phyloP scores from a whole-genome alignment of 176 grass and related monocot species.

The Urochloa ruziziensis region DNA sequence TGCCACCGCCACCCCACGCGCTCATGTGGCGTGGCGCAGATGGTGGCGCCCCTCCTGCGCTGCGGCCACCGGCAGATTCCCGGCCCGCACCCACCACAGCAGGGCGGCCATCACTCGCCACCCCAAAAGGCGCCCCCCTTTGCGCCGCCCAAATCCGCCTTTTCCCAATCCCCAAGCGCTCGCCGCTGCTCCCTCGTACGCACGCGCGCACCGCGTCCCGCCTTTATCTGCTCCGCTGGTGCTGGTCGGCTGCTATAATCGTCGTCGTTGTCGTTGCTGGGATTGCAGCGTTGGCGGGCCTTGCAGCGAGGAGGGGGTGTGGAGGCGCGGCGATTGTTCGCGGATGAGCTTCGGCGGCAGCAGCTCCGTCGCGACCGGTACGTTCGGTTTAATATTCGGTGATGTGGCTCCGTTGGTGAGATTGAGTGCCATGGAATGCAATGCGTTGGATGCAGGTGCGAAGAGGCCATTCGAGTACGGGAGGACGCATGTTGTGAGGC shows the following conservation, averaged over 20 bases:
- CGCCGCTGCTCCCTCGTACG: slow-evolving; percentile 37
- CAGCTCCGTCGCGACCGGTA: slow-evolving; percentile 44
- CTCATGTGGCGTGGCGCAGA: slow-evolving; percentile 35
- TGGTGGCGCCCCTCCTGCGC: not conserved
- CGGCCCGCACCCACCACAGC: not conserved
- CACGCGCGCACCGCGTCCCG: not conserved
- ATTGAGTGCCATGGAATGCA: not conserved
- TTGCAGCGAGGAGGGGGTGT: slow-evolving; percentile 28
- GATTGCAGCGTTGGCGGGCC: slow-evolving; percentile 37
- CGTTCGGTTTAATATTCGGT: not conserved
- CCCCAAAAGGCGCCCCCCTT: slow-evolving; percentile 33
- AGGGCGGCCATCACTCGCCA: not conserved
- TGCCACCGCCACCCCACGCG: slow-evolving; percentile 23
- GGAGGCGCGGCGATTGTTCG: slow-evolving; percentile 33
- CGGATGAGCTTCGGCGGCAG: slow-evolving; percentile 61
- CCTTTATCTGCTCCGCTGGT: slow-evolving; percentile 33
- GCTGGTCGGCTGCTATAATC: not conserved
- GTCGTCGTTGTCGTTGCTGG: not conserved
- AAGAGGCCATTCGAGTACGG: slow-evolving; percentile 89
- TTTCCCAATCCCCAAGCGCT: slow-evolving; percentile 15
- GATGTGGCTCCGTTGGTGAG: not conserved
- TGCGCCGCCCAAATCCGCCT: slow-evolving; percentile 46
- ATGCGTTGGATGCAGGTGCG: slow-evolving; percentile 53
- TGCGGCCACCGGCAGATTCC: slow-evolving; percentile 48
- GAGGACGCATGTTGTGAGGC: slow-evolving; percentile 95